Base-by-base conservation (phyloP, 1,284 basidiomycete genomes). In the Ustilago crameri region DNA sequence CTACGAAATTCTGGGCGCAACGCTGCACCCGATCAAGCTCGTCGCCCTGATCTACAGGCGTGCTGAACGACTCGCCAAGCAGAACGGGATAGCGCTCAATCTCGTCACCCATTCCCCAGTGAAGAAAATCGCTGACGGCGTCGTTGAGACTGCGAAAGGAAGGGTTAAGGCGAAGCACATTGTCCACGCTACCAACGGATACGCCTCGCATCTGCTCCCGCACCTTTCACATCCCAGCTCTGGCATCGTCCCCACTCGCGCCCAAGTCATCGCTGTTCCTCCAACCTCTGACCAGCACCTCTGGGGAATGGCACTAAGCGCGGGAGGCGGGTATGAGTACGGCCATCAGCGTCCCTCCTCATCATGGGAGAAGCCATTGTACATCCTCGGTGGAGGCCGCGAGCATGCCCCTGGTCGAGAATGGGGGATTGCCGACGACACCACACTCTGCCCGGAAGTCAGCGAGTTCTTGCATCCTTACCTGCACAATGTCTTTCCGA, bases 111-210 rank as follows among this genome's bases (percentile, higher is more conserved):
- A 76, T 1, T 40, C 44, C 2, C 74, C 74, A 5, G 72, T 76
- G 14, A 38, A 41, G 27, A 22, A 22, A 7, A 24, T 52, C 32
- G 15, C 17, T 18, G 9, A 5, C 26, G 15, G 15, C 32, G 18
- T 56, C 2, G 18, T 56, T 0, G 12, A 44, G 3, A 64, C 66
- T 0, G 20, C 23, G 9, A 45, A 51, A 27, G 55, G 54, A 14
- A 24, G 20, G 1, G 43, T 91, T 30, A 35, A 81, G 2, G 89
- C 90, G 67, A 83, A 86, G 12, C 87, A 88, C 59, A 86, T 93
- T 38, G 82, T 93, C 1, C 91, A 93, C 75, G 91, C 91, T 0
- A 93, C 91, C 4, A 93, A 93, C 72, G 92, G 84, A 0, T 92
- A 93, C 59, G 88, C 89, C 0, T 87, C 88, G 0, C 87, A 91